Conservation (phyloP, 2,329 filamentous ascomycete species). For the Neonectria punicea region DNA sequence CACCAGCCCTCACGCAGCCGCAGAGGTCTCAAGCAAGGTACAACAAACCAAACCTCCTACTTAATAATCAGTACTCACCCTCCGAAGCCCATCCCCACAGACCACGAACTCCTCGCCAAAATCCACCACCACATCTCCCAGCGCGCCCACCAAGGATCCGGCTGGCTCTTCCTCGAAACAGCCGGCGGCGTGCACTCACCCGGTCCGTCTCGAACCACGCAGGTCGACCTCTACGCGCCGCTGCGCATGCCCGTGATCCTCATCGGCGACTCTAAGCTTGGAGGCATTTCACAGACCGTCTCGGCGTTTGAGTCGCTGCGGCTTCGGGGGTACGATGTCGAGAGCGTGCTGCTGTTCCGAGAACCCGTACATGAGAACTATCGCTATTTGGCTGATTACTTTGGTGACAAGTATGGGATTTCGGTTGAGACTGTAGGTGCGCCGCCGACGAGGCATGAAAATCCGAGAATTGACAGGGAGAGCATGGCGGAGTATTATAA, state of each 20-base stretch:
- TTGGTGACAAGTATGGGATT: slow-evolving; percentile 67
- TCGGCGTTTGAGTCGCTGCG: slow-evolving; percentile 82
- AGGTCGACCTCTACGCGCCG: slow-evolving; percentile 81
- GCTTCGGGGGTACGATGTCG: slow-evolving; percentile 82
- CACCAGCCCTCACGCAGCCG: slow-evolving; percentile 82
- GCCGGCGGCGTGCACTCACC: slow-evolving; percentile 86
- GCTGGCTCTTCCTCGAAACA: slow-evolving; percentile 80
- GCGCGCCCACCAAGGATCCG: slow-evolving; percentile 58
- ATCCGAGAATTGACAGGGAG: slow-evolving; percentile 59
- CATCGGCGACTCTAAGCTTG: slow-evolving; percentile 78
- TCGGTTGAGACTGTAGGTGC: slow-evolving; percentile 65
- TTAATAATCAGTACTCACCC: slow-evolving; percentile 13
- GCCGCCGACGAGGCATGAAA: slow-evolving; percentile 63
- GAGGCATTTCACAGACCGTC: slow-evolving; percentile 84
- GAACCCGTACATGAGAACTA: slow-evolving; percentile 75
- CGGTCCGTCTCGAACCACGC: slow-evolving; percentile 77
- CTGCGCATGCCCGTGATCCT: slow-evolving; percentile 79
- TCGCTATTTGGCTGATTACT: slow-evolving; percentile 74
- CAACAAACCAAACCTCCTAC: accelerated
- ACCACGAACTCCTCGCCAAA: slow-evolving; percentile 60
- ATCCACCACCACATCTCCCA: slow-evolving; percentile 52
- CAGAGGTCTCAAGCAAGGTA: slow-evolving; percentile 58
- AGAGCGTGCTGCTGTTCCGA: slow-evolving; percentile 75
- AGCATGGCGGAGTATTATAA: slow-evolving; percentile 74
- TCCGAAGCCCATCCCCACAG: slow-evolving; percentile 59